Evolutionary conservation across 176 grass and related monocot genomes (phyloP), one percentile per base, ranked within the genome.

Genomic region (Cenchrus fungigraminus): DNA sequence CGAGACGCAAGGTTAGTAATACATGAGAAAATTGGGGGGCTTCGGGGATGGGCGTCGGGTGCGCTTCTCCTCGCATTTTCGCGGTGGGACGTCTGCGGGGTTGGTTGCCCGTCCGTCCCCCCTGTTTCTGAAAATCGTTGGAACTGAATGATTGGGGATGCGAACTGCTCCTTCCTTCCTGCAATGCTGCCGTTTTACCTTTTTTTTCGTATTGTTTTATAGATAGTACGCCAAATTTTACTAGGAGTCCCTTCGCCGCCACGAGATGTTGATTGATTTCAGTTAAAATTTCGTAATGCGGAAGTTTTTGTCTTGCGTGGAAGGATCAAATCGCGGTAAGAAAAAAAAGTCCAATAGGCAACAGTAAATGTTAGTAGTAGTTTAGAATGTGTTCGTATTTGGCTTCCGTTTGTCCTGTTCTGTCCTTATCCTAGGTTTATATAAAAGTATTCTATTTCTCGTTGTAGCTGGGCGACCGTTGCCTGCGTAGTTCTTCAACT

Each of bases 1-100:
- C 67, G 93, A 99, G 81, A 94, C 86, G 32, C 93, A 96, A 92
- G 97, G 97, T 99, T 49, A 52, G 86, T 63, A 34, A 3, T 34
- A 34, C 34, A 34, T 34, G 16, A 50, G 40, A 28, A 11, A 61
- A 20, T 47, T 14, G 52, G 50, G 42, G 2, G 29, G 17, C 47
- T 50, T 55, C 8, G 1, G 32, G 9, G 34, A 58, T 20, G 87
- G 14, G 69, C 15, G 22, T 46, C 19, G 37, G 75, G 8, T 17
- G 34, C 13, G 28, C 14, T 10, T 46, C 8, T 46, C 6, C 59
- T 15, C 53, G n/a, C 28, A 17, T 52, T 71, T 40, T 40, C 2
- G 4, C 55, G 58, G 17, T 58, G 71, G 61, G 65, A 70, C n/a
- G 59, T 28, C 60, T 2, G 1, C 17, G 46, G 6, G 50, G 16